A percentile compares a stretch with the other conserved stretches of the same genome.
Evolutionary conservation across 345 rosid species (phyloP).

Genomic region (Salix viminalis): DNA sequence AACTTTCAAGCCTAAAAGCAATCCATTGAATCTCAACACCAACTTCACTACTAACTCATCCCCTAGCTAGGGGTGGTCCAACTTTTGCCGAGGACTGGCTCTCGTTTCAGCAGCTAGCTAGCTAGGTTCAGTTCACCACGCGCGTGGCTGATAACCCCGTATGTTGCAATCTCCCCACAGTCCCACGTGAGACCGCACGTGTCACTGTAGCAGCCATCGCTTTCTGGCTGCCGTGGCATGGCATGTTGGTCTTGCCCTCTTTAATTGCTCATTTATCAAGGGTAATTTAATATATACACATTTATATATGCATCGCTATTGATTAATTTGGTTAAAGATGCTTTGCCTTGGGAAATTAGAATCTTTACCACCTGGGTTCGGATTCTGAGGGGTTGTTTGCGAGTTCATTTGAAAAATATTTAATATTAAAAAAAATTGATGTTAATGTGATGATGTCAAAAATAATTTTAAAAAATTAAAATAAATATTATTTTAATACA

Average conservation of each 20-base stretch:
- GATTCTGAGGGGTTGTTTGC: no score
- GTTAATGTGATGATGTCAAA: no score
- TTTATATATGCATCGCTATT: background rate
- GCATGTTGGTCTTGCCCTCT: constrained; percentile 31
- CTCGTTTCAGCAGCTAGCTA: background rate
- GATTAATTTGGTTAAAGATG: background rate
- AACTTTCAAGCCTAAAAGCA: background rate
- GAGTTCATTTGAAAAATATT: no score
- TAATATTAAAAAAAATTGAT: no score
- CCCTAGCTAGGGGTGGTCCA: constrained; percentile 1
- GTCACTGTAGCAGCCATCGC: constrained; percentile 22
- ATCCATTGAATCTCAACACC: background rate
- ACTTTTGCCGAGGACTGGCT: background rate
- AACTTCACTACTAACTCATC: background rate
- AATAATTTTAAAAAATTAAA: no score
- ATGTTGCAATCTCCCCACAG: constrained; percentile 25
- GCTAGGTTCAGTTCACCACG: constrained; percentile 2
- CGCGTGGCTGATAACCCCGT: constrained; percentile 11
- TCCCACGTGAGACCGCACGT: constrained; percentile 31
- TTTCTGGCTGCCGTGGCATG: constrained; percentile 24
- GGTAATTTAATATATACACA: background rate
- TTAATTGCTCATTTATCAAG: constrained; percentile 1
- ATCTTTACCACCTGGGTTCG: background rate
- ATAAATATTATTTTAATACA: no score
- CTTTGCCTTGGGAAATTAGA: no score